A percentile compares a stretch with the other conserved stretches of the same genome.
Conservation (phyloP, 441 rosid species). For the Populus hybrid region DNA sequence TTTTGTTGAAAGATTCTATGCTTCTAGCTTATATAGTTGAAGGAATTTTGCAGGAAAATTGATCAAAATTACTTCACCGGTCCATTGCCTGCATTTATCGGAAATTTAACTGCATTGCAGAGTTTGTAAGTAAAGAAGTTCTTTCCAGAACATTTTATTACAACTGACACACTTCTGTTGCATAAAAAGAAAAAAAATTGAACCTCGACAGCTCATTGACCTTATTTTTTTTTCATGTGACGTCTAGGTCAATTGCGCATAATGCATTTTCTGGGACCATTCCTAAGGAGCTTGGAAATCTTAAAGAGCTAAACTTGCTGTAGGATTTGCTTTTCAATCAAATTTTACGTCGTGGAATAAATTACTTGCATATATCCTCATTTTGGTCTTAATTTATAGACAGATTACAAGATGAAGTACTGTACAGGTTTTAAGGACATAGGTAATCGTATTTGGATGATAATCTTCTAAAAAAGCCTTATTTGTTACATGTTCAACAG, state of each 20-base stretch:
- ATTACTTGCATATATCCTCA: not conserved
- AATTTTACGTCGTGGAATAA: not conserved
- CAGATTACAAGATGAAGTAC: not conserved
- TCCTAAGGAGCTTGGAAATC: slow-evolving; percentile 35
- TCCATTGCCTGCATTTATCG: slow-evolving; percentile 44
- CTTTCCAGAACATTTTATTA: not conserved
- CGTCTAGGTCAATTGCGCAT: slow-evolving; percentile 23
- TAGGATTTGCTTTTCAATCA: slow-evolving; percentile 16
- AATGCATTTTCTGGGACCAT: slow-evolving; percentile 33
- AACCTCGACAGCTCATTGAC: not conserved
- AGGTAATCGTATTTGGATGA: not conserved
- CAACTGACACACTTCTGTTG: not conserved
- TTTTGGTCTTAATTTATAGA: not conserved
- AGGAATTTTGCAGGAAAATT: slow-evolving; percentile 21
- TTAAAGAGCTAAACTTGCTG: slow-evolving; percentile 27
- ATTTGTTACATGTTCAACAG: slow-evolving; percentile 10
- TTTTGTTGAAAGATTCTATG: not conserved
- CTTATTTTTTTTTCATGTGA: not conserved
- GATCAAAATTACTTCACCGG: slow-evolving; percentile 45
- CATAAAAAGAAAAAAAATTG: not conserved
- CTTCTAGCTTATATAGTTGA: not conserved
- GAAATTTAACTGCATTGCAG: slow-evolving; percentile 34
- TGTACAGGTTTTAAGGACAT: not conserved
- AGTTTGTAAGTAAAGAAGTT: slow-evolving; percentile 25
- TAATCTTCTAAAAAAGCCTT: not conserved